Conservation (phyloP, 2,329 filamentous ascomycete species). For the Fusarium globosum region DNA sequence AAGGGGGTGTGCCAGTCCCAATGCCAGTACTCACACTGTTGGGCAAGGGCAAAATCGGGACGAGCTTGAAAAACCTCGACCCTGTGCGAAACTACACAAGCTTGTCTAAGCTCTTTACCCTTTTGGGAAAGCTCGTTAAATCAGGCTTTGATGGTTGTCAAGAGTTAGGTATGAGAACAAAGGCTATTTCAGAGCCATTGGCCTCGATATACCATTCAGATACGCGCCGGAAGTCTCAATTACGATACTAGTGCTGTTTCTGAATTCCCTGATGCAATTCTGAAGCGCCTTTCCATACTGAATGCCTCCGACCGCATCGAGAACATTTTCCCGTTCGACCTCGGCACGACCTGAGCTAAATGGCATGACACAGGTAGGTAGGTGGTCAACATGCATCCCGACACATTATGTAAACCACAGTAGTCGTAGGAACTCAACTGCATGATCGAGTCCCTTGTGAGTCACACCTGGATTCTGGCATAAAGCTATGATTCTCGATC, state of each 20-base stretch:
- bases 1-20: slow-evolving; percentile 26
- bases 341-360: slow-evolving; percentile 12
- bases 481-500: not conserved
- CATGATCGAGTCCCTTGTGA: not conserved
- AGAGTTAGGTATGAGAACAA: not conserved
- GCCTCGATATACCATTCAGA: not conserved
- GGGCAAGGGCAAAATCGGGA: slow-evolving; percentile 41
- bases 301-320: slow-evolving; percentile 8
- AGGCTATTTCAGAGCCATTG: slow-evolving; percentile 29
- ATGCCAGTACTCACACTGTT: not conserved
- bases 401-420: not conserved
- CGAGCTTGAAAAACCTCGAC: slow-evolving; percentile 12
- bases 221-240: not conserved
- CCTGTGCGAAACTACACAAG: slow-evolving; percentile 32
- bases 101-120: slow-evolving; percentile 43
- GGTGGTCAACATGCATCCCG: not conserved
- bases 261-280: not conserved
- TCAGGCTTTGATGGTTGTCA: slow-evolving; percentile 7
- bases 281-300: not conserved
- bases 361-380: not conserved
- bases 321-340: slow-evolving; percentile 7
- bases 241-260: not conserved
- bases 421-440: slow-evolving; percentile 10
- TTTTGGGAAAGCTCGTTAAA: slow-evolving; percentile 37
- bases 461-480: not conserved